Evolutionary conservation across 2,329 filamentous ascomycete species (phyloP).

Genomic region (Nemania sp.): DNA sequence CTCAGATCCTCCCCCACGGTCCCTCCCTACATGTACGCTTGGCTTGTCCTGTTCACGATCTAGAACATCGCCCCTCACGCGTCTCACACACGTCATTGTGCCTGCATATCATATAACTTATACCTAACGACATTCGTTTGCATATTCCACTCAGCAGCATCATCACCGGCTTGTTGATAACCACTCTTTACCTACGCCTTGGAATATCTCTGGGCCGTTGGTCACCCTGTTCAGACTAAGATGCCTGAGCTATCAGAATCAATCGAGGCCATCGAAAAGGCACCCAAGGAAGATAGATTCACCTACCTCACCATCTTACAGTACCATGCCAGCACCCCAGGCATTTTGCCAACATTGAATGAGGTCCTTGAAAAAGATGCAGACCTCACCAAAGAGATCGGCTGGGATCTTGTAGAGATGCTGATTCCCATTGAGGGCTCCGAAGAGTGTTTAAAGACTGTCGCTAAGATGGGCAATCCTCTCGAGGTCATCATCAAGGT

Average conservation of each 20-base stretch:
- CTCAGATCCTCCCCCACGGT: conserved; percentile 10
- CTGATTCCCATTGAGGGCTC: conserved; percentile 75
- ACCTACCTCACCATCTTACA: conserved; percentile 83
- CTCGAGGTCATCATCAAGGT: conserved; percentile 85
- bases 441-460: conserved; percentile 77
- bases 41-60: conserved; percentile 26
- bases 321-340: conserved; percentile 37
- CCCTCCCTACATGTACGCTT: too few species aligned
- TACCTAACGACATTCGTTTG: background rate
- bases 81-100: conserved; percentile 38
- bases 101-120: conserved; percentile 22
- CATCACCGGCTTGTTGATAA: background rate
- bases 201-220: background rate
- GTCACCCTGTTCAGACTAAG: conserved; percentile 10
- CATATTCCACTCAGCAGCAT: background rate
- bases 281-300: conserved; percentile 67
- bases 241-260: conserved; percentile 49
- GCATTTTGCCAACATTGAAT: conserved; percentile 73
- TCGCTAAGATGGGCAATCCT: conserved; percentile 82
- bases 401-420: conserved; percentile 85
- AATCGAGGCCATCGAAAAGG: conserved; percentile 49
- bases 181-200: background rate
- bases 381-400: conserved; percentile 78
- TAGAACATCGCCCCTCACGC: conserved; percentile 38
- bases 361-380: conserved; percentile 76